Conservation (phyloP, 2,329 filamentous ascomycete species). For the Aspergillus sp. region DNA sequence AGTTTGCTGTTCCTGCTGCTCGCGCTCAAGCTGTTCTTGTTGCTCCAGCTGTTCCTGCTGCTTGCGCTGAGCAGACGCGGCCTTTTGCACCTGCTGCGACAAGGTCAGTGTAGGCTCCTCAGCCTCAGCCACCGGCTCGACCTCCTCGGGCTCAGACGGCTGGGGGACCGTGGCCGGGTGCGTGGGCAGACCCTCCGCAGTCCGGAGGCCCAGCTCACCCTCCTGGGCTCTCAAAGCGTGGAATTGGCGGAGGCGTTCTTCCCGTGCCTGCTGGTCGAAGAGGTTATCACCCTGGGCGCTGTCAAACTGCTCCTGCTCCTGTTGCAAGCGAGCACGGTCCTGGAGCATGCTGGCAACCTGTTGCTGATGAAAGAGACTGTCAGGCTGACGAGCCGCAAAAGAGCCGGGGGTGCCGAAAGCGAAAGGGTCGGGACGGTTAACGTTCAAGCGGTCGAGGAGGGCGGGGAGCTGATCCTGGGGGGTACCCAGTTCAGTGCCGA, state of each 20-base stretch:
- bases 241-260: slow-evolving; percentile 80
- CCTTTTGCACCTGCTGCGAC: slow-evolving; percentile 82
- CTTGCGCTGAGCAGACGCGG: slow-evolving; percentile 50
- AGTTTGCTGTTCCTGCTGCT: slow-evolving; percentile 35
- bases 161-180: slow-evolving; percentile 39
- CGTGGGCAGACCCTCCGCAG: slow-evolving; percentile 44
- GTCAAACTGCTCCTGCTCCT: slow-evolving; percentile 62
- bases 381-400: slow-evolving; percentile 48
- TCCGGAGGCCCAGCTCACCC: slow-evolving; percentile 52
- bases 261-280: slow-evolving; percentile 54
- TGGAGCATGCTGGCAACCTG: slow-evolving; percentile 63
- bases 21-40: slow-evolving; percentile 36
- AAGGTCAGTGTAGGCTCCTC: slow-evolving; percentile 65
- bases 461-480: slow-evolving; percentile 71
- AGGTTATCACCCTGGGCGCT: slow-evolving; percentile 45
- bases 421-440: slow-evolving; percentile 54
- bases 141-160: slow-evolving; percentile 25
- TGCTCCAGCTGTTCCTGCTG: slow-evolving; percentile 34
- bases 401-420: slow-evolving; percentile 52
- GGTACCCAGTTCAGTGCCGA: slow-evolving; percentile 54
- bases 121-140: slow-evolving; percentile 26
- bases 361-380: slow-evolving; percentile 53
- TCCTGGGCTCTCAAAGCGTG: slow-evolving; percentile 74
- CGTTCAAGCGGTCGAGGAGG: slow-evolving; percentile 66
- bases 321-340: slow-evolving; percentile 61